A percentile compares a stretch with the other conserved stretches of the same genome.
phyloP scores from a whole-genome alignment of 2,329 filamentous ascomycete species.

The Monilinia laxa region DNA sequence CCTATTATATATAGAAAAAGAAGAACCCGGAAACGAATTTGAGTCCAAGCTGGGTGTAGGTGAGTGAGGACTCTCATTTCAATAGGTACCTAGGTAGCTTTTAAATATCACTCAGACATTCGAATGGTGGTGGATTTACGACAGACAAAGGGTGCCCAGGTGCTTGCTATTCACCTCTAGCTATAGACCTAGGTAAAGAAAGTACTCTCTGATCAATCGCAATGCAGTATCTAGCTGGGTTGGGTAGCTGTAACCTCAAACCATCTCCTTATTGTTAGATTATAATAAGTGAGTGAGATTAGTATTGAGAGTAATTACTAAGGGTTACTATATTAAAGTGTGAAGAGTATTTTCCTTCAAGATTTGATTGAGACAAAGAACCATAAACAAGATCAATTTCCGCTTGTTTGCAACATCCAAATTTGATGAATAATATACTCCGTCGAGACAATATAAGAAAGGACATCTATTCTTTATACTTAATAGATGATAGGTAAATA shows the following conservation, averaged over 20 bases:
- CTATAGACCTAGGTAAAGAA: not conserved
- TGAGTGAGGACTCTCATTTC: constrained; percentile 1
- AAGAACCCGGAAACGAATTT: not conserved
- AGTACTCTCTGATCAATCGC: not conserved
- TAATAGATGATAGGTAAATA: no score
- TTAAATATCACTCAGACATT: constrained; percentile 5
- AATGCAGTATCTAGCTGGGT: no score
- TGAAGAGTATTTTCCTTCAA: not conserved
- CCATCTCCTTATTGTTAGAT: not conserved
- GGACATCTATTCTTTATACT: no score
- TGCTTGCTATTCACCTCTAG: no score
- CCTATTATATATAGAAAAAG: not conserved
- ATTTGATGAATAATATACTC: not conserved
- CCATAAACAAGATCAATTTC: not conserved
- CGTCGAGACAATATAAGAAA: no score
- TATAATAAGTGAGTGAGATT: not conserved
- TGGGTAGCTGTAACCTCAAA: no score
- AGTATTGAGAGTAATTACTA: not conserved
- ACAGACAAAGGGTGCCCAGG: not conserved
- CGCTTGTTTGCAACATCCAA: constrained; percentile 1
- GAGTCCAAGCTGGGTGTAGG: constrained; percentile 7
- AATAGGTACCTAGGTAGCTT: not conserved
- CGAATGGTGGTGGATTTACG: not conserved
- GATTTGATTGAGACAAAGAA: constrained; percentile 15
- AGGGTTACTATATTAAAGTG: not conserved